phyloP scores from a whole-genome alignment of 169 alveolate species.

The Cytauxzoon felis region DNA sequence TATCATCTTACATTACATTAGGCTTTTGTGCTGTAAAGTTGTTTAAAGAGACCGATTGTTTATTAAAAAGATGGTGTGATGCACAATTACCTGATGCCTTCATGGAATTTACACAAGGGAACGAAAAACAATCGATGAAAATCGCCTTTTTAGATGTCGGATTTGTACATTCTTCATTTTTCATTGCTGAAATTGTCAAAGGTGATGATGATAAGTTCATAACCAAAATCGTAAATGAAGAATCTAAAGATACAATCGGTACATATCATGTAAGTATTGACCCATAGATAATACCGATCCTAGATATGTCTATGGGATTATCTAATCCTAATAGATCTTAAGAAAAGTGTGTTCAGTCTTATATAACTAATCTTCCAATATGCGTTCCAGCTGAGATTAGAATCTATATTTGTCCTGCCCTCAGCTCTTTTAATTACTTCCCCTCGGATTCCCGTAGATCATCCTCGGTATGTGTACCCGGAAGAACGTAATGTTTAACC shows the following conservation, averaged over 20 bases:
- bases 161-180: conserved; percentile 46
- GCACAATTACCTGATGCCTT: conserved; percentile 52
- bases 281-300: not conserved
- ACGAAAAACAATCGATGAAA: conserved; percentile 5
- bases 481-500: too few species aligned
- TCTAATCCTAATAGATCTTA: too few species aligned
- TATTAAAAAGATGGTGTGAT: conserved; percentile 41
- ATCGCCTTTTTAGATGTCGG: conserved; percentile 62
- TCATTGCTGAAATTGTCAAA: conserved; percentile 33
- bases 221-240: conserved; percentile 26
- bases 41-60: conserved; percentile 48
- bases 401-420: too few species aligned
- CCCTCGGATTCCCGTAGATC: too few species aligned
- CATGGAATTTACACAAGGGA: conserved; percentile 2
- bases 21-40: conserved; percentile 12
- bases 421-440: too few species aligned
- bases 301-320: not conserved
- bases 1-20: not conserved
- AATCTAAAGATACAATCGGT: conserved; percentile 38
- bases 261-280: conserved; percentile 24
- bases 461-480: too few species aligned
- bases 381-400: too few species aligned
- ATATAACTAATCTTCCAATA: too few species aligned
- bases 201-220: conserved; percentile 7
- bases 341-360: too few species aligned